A percentile compares a stretch with the other conserved stretches of the same genome.
Conservation (phyloP, 2,329 filamentous ascomycete genomes). For the Endoconidiophora polonica region DNA sequence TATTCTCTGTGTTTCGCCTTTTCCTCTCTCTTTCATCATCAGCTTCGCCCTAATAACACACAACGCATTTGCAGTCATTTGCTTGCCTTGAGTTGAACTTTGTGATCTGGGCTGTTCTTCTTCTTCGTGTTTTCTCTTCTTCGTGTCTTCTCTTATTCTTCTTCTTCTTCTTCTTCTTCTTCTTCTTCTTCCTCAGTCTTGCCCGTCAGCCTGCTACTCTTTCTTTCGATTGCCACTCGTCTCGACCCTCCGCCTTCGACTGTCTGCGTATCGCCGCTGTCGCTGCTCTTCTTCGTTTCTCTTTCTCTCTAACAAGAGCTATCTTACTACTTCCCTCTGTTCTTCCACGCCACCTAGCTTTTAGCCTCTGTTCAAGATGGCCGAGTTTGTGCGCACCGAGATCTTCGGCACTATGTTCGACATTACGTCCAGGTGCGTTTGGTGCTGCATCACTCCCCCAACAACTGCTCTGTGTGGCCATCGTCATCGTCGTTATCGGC, state of each 20-base stretch:
- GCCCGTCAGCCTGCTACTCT: no score
- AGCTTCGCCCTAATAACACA: no score
- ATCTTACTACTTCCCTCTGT: neutral
- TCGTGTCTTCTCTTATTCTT: neutral
- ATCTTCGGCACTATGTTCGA: conserved; percentile 99
- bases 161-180: neutral
- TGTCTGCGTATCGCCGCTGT: no score
- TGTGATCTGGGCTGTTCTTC: neutral
- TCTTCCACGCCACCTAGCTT: neutral
- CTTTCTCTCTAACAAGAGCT: no score
- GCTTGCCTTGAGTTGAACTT: no score
- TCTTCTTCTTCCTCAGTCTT: neutral
- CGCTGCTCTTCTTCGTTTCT: neutral
- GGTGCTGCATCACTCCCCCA: neutral
- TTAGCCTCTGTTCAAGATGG: conserved; percentile 46
- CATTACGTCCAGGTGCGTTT: conserved; percentile 80
- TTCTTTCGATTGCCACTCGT: neutral
- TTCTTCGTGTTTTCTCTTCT: neutral
- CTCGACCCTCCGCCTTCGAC: neutral
- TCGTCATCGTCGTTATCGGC: no score
- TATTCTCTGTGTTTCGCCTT: neutral
- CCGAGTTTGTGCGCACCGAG: conserved; percentile 97
- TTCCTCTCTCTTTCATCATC: no score
- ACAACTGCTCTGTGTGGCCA: neutral
- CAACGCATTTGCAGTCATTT: no score